Percentiles rank a stretch among this genome's conserved stretches.
These are phyloP conservation scores for Solanum pinnatisectum DNA, from an alignment of 257 asterid genomes.

Conservation along the genomic window DNA sequence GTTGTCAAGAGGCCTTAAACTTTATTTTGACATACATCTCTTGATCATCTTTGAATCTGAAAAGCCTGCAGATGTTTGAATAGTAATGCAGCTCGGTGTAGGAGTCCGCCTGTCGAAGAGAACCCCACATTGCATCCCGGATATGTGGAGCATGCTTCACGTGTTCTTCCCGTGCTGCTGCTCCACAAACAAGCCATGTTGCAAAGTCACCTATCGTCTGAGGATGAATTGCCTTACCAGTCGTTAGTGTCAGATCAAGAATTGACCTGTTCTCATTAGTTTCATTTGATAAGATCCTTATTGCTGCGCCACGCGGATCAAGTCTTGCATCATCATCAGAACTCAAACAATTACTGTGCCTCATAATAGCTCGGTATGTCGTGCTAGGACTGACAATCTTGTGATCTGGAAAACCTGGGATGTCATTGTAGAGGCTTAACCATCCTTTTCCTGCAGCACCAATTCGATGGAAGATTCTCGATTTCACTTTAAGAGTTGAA, in stretches of 20 bases:
- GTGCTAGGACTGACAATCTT: constrained; percentile 34
- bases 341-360: constrained; percentile 64
- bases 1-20: constrained; percentile 40
- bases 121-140: constrained; percentile 61
- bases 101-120: constrained; percentile 40
- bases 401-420: constrained; percentile 41
- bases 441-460: constrained; percentile 48
- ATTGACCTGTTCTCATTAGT: constrained; percentile 13
- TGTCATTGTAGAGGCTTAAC: constrained; percentile 26
- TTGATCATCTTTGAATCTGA: constrained; percentile 35
- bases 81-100: constrained; percentile 57
- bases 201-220: constrained; percentile 61
- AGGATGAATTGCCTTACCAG: constrained; percentile 61
- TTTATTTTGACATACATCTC: constrained; percentile 59
- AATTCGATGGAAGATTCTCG: constrained; percentile 54
- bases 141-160: constrained; percentile 52
- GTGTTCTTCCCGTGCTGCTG: constrained; percentile 51
- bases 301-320: constrained; percentile 61
- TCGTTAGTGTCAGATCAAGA: constrained; percentile 52
- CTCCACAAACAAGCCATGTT: constrained; percentile 59
- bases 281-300: constrained; percentile 33
- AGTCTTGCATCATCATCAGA: constrained; percentile 61
- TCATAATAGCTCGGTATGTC: constrained; percentile 27
- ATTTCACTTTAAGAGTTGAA: constrained; percentile 37
- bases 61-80: constrained; percentile 48